Percentiles rank a stretch among this genome's conserved stretches.
Conservation (phyloP, 768 basidiomycete genomes). For the Leccinum disarticulatum region DNA sequence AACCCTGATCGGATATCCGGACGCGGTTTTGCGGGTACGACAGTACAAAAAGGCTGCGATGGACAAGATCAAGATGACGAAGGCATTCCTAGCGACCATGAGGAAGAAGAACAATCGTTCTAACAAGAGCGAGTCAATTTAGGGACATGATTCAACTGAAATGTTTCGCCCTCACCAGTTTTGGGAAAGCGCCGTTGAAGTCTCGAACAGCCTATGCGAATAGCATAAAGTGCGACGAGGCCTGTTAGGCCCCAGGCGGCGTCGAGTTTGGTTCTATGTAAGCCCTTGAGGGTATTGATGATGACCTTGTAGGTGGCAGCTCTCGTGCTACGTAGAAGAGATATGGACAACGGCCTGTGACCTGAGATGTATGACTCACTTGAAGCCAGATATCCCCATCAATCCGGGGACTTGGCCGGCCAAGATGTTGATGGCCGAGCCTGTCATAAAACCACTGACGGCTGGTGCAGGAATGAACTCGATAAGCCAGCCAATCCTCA, state of each 20-base stretch:
- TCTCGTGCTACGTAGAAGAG: conserved; percentile 59
- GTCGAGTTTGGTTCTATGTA: conserved; percentile 69
- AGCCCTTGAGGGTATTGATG: conserved; percentile 88
- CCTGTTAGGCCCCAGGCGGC: conserved; percentile 89
- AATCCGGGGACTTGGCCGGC: conserved; percentile 86
- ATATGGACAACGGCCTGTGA: not conserved
- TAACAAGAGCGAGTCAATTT: conserved; percentile 25
- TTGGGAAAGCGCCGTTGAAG: conserved; percentile 61
- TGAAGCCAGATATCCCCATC: conserved; percentile 83
- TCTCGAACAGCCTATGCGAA: conserved; percentile 56
- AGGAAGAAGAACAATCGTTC: conserved; percentile 77
- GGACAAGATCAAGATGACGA: conserved; percentile 86
- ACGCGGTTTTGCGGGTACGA: conserved; percentile 53
- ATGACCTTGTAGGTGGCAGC: conserved; percentile 84
- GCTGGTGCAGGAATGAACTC: conserved; percentile 91
- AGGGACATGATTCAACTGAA: not conserved
- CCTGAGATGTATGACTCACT: conserved; percentile 48
- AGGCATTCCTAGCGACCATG: conserved; percentile 75
- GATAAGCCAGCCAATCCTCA: conserved; percentile 91
- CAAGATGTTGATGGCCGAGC: conserved; percentile 92
- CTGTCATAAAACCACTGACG: conserved; percentile 93
- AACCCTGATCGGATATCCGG: conserved; percentile 83
- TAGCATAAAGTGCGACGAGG: conserved; percentile 65
- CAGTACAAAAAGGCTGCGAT: conserved; percentile 86
- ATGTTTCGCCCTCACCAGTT: conserved; percentile 42